Evolutionary conservation across 768 basidiomycete genomes (phyloP).

Genomic region (Pisolithus microcarpus): DNA sequence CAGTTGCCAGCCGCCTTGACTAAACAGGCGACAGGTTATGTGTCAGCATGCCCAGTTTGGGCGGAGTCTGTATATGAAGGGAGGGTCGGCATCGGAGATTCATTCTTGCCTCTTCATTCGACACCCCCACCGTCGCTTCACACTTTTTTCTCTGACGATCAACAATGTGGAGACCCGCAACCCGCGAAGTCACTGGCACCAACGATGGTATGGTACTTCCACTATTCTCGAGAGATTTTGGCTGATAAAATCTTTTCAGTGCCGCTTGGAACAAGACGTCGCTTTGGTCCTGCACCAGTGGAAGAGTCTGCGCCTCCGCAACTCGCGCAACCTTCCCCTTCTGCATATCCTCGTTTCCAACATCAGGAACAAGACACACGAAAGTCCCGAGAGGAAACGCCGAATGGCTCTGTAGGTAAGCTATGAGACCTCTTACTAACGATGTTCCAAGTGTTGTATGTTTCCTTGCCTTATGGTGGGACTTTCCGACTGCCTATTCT

Average conservation of each 20-base stretch:
- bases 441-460: constrained; percentile 32
- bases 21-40: constrained; percentile 4
- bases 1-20: background rate
- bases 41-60: constrained; percentile 26
- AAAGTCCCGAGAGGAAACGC: constrained; percentile 63
- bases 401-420: constrained; percentile 74
- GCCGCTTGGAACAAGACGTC: constrained; percentile 81
- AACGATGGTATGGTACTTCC: constrained; percentile 72
- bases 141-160: constrained; percentile 29
- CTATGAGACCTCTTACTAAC: constrained; percentile 28
- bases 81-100: constrained; percentile 26
- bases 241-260: constrained; percentile 34
- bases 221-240: background rate
- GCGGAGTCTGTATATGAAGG: constrained; percentile 25
- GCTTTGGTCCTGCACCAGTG: constrained; percentile 81
- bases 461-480: constrained; percentile 31
- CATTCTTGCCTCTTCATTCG: constrained; percentile 20
- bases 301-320: constrained; percentile 81
- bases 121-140: background rate
- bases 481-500: constrained; percentile 20
- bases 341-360: constrained; percentile 68
- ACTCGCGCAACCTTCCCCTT: constrained; percentile 80
- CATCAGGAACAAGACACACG: constrained; percentile 53
- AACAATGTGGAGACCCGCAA: constrained; percentile 83
- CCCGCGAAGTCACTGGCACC: constrained; percentile 84